Evolutionary conservation across 257 asterid species (phyloP).

Genomic region (Voacanga thouarsii): DNA sequence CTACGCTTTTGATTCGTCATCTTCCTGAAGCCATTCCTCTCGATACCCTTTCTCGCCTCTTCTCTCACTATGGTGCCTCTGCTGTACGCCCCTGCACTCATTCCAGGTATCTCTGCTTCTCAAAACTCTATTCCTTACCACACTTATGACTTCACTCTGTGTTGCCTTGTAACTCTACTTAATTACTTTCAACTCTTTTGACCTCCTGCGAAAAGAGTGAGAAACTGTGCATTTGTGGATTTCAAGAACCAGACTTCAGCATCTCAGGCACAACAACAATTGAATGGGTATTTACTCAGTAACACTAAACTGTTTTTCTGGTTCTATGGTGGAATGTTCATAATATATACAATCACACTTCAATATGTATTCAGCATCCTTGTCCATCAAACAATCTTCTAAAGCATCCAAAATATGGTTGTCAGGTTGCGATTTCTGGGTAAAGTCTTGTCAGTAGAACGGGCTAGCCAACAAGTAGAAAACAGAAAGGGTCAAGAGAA

Average conservation of each 20-base stretch:
- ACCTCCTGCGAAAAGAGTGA: constrained; percentile 38
- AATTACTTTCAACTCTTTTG: not conserved
- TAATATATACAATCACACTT: not conserved
- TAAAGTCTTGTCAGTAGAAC: constrained; percentile 64
- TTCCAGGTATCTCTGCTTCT: constrained; percentile 43
- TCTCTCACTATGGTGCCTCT: constrained; percentile 82
- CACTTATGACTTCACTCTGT: not conserved
- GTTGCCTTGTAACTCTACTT: not conserved
- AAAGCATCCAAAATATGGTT: constrained; percentile 17
- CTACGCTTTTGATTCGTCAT: constrained; percentile 71
- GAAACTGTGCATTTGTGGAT: constrained; percentile 78
- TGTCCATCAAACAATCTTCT: not conserved
- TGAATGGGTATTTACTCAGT: constrained; percentile 56
- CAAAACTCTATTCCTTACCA: not conserved
- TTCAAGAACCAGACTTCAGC: constrained; percentile 66
- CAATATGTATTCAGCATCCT: not conserved
- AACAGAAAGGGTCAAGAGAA: constrained; percentile 30
- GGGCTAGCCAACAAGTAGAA: constrained; percentile 48
- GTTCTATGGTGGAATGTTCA: not conserved
- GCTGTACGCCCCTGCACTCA: constrained; percentile 63
- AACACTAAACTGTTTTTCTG: not conserved
- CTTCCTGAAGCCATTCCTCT: constrained; percentile 83
- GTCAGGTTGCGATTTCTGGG: constrained; percentile 81
- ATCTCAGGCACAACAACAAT: constrained; percentile 71
- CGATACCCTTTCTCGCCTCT: constrained; percentile 61